Evolutionary conservation across 257 asterid genomes (phyloP).

Genomic region (Haberlea rhodopensis): DNA sequence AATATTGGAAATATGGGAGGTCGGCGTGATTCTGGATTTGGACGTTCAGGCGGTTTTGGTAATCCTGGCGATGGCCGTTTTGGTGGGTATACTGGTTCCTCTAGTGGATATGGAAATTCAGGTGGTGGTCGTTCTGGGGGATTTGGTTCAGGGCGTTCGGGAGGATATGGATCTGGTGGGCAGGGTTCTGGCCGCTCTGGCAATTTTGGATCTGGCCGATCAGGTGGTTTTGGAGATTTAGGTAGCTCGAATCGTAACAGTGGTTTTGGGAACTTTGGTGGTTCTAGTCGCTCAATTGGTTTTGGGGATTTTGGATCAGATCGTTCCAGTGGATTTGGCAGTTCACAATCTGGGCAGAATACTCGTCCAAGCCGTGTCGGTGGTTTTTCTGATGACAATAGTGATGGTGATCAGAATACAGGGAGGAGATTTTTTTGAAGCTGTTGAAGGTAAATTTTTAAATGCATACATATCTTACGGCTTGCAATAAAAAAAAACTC

Average conservation of each 20-base stretch:
- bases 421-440: slow-evolving; percentile 27
- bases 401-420: slow-evolving; percentile 23
- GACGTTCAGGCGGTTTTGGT: slow-evolving; percentile 59
- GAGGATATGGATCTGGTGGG: slow-evolving; percentile 55
- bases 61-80: slow-evolving; percentile 34
- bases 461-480: not conserved
- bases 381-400: slow-evolving; percentile 31
- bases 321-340: slow-evolving; percentile 46
- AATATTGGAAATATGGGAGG: slow-evolving; percentile 35
- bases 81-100: slow-evolving; percentile 14
- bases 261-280: slow-evolving; percentile 43
- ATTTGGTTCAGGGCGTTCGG: slow-evolving; percentile 44
- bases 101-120: slow-evolving; percentile 34
- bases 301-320: slow-evolving; percentile 55
- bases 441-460: slow-evolving; percentile 22
- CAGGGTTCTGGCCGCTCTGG: slow-evolving; percentile 44
- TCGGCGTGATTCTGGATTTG: slow-evolving; percentile 56
- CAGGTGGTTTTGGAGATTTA: slow-evolving; percentile 46
- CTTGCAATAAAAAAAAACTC: too few species aligned
- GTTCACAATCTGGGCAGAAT: slow-evolving; percentile 29
- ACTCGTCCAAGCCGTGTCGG: slow-evolving; percentile 42
- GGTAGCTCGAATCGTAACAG: slow-evolving; percentile 45
- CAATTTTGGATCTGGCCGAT: slow-evolving; percentile 39
- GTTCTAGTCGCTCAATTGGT: slow-evolving; percentile 43
- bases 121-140: slow-evolving; percentile 48